These are phyloP conservation scores for Przewalskia tangutica DNA, from an alignment of 257 asterid species.

Conservation along the genomic window DNA sequence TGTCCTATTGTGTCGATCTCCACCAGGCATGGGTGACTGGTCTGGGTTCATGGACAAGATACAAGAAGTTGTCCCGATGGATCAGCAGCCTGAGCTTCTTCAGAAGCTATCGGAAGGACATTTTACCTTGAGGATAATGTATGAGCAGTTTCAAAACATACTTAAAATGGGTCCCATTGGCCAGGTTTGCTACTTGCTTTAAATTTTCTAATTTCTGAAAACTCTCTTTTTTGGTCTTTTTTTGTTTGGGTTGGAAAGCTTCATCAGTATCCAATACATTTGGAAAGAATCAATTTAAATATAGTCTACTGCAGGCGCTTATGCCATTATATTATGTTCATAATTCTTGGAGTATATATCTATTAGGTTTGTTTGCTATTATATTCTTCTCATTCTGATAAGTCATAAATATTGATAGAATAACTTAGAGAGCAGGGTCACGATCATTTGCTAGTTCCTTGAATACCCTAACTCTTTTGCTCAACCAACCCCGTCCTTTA, in stretches of 20 bases:
- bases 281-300: background rate
- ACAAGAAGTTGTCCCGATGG: slow-evolving; percentile 94
- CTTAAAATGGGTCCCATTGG: slow-evolving; percentile 94
- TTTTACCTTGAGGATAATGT: slow-evolving; percentile 84
- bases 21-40: slow-evolving; percentile 91
- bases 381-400: background rate
- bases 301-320: background rate
- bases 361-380: background rate
- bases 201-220: background rate
- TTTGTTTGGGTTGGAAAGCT: background rate
- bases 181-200: slow-evolving; percentile 42
- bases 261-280: background rate
- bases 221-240: background rate
- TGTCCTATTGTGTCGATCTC: background rate
- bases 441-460: background rate
- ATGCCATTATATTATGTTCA: background rate
- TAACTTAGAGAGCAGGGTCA: background rate
- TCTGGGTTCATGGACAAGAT: slow-evolving; percentile 97
- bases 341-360: background rate
- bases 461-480: background rate
- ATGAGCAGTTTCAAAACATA: slow-evolving; percentile 81
- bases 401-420: background rate
- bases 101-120: slow-evolving; percentile 93
- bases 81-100: slow-evolving; percentile 95
- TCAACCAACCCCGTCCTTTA: background rate